Percentiles rank a stretch among this genome's conserved stretches.
Evolutionary conservation across 805 yeast genomes (phyloP).

Genomic region (Metschnikowia aberdeeniae): DNA sequence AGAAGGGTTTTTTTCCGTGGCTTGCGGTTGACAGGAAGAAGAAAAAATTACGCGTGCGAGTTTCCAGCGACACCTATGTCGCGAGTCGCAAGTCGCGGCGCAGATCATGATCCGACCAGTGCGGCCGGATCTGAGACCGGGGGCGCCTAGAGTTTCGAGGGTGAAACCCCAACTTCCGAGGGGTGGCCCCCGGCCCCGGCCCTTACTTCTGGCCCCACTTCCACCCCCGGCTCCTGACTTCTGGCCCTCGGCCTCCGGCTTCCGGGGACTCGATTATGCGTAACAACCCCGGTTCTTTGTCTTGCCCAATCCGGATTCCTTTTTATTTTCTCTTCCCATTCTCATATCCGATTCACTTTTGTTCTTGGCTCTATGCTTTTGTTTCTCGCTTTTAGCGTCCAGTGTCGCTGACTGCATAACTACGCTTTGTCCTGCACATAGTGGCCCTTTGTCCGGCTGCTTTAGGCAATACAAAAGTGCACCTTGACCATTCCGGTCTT

Average conservation of each 20-base stretch:
- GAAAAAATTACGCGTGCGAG: conserved; percentile 6
- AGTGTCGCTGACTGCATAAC: no score
- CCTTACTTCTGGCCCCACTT: not conserved
- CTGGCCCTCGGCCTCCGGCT: not conserved
- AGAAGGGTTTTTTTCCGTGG: not conserved
- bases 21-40: conserved; percentile 3
- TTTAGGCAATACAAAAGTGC: no score
- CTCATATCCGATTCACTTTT: no score
- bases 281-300: no score
- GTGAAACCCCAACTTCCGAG: not conserved
- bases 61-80: conserved; percentile 4
- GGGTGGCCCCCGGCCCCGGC: not conserved
- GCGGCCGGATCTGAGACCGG: not conserved
- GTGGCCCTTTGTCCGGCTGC: no score
- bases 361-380: no score
- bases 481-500: no score
- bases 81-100: conserved; percentile 6
- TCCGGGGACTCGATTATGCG: not conserved
- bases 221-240: not conserved
- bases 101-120: conserved; percentile 1
- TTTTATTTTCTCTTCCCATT: no score
- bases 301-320: no score
- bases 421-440: no score
- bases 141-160: not conserved
- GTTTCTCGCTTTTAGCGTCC: no score